These are phyloP conservation scores for Lachancea kluyveri DNA, from an alignment of 805 yeast genomes.

Conservation along the genomic window DNA sequence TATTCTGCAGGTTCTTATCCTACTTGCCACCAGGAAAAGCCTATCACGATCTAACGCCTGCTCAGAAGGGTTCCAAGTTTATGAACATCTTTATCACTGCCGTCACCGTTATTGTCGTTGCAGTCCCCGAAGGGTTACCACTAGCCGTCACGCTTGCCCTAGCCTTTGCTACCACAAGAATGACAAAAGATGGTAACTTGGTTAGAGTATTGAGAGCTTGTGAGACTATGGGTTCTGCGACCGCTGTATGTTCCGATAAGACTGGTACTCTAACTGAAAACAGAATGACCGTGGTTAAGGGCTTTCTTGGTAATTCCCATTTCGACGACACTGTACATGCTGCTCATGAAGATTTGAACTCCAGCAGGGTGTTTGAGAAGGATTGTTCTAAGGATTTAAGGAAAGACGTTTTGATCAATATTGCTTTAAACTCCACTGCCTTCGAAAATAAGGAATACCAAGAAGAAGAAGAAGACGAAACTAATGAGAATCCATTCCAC, in stretches of 20 bases:
- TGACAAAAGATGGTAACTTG: constrained; percentile 93
- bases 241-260: constrained; percentile 94
- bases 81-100: constrained; percentile 85
- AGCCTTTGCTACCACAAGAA: constrained; percentile 96
- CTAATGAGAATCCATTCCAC: constrained; percentile 25
- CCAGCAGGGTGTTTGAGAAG: constrained; percentile 6
- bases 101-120: constrained; percentile 90
- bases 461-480: constrained; percentile 12
- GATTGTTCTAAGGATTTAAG: constrained; percentile 13
- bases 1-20: constrained; percentile 69
- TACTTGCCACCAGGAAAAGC: constrained; percentile 48
- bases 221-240: constrained; percentile 99
- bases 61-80: constrained; percentile 79
- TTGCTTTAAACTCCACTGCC: constrained; percentile 80
- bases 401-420: constrained; percentile 43
- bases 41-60: constrained; percentile 41
- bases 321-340: constrained; percentile 44
- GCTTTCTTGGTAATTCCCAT: constrained; percentile 52
- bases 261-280: constrained; percentile 97
- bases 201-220: constrained; percentile 92
- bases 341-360: constrained; percentile 6
- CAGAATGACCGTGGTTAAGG: constrained; percentile 83
- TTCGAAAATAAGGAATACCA: constrained; percentile 57
- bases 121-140: constrained; percentile 99
- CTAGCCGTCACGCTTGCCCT: constrained; percentile 93